Evolutionary conservation across 2,329 filamentous ascomycete genomes (phyloP).

Genomic region (Cryphonectria parasitica): DNA sequence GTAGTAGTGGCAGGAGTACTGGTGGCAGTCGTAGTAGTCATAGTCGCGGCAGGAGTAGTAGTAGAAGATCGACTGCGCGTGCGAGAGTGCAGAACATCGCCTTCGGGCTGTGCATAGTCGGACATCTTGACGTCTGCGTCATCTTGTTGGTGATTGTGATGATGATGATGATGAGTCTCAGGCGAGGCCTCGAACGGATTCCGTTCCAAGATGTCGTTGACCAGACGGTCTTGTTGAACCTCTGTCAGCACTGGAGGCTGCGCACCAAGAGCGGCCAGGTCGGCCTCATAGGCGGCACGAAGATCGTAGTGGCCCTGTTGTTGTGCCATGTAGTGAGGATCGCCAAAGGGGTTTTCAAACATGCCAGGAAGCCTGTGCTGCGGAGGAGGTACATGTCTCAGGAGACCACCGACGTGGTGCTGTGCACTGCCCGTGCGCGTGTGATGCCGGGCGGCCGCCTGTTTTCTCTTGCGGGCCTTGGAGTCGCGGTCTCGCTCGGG

Average conservation of each 20-base stretch:
- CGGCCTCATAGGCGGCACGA: constrained; percentile 12
- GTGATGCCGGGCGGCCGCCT: constrained; percentile 22
- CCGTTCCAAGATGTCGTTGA: constrained; percentile 31
- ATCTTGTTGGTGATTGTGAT: not conserved
- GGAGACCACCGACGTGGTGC: not conserved
- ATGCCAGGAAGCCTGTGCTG: constrained; percentile 22
- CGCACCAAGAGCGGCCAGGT: constrained; percentile 21
- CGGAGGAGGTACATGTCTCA: constrained; percentile 7
- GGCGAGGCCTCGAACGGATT: constrained; percentile 15
- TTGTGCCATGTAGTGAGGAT: constrained; percentile 10
- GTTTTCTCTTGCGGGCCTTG: constrained; percentile 47
- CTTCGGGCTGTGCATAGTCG: constrained; percentile 29
- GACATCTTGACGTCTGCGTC: constrained; percentile 28
- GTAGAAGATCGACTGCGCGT: constrained; percentile 31
- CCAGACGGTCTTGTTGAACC: constrained; percentile 28
- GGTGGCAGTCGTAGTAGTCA: too few relatives aligned
- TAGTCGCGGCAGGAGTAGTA: not conserved
- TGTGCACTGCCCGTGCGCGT: constrained; percentile 10
- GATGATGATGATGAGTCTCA: constrained; percentile 1
- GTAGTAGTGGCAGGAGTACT: not conserved
- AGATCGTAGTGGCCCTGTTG: constrained; percentile 1
- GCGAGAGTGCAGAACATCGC: constrained; percentile 18
- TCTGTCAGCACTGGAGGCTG: constrained; percentile 27
- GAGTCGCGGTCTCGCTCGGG: constrained; percentile 46
- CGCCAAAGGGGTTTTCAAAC: constrained; percentile 12